Base-by-base conservation (phyloP, 345 rosid species). In the Salix udensis region DNA sequence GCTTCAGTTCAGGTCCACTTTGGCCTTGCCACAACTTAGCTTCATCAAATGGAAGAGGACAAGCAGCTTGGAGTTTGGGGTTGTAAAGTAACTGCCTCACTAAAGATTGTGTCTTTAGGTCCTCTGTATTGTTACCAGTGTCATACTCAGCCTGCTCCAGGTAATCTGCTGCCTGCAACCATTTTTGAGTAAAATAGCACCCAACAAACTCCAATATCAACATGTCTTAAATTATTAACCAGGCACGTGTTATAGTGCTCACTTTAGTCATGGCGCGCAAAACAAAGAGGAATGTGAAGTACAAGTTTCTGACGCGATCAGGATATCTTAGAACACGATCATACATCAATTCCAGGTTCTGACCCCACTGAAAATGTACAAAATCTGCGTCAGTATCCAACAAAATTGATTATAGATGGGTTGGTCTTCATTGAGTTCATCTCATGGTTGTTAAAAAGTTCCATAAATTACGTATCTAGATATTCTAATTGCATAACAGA, bases 1-100 rank as follows among this genome's bases (percentile, higher is more conserved):
- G 89, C 73, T 94, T 96, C 77, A 94, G 84, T 85, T 96, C 98
- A 24, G 97, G 99, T 61, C 99, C 99, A 68, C 88, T 86, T 84
- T 89, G 93, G 37, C 99, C 99, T 76, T 90, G 90, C 97, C 98
- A 96, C 72, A 96, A 84, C 85, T 94, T 91, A 65, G 98, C 99
- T 85, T 96, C 99, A 76, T 96, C 98, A 82, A 90, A 96, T 65
- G 99, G 98, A 60, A 92, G 83, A 11, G 99, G 97, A 77, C 98
- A 94, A 55, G 99, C 99, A 70, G 97, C 89, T 85, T 86, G 94
- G 46, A 93, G 86, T 79, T 90, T 86, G 64, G 92, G 85, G 74
- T 94, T 84, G 81, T 88, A 81, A 7, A 93, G 88, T 30, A 96
- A 82, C 82, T 96, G 97, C 68, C 80, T 91, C 87, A 58, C 85